Conservation (phyloP, 2,329 filamentous ascomycete species). For the Amylocarpus encephaloides region DNA sequence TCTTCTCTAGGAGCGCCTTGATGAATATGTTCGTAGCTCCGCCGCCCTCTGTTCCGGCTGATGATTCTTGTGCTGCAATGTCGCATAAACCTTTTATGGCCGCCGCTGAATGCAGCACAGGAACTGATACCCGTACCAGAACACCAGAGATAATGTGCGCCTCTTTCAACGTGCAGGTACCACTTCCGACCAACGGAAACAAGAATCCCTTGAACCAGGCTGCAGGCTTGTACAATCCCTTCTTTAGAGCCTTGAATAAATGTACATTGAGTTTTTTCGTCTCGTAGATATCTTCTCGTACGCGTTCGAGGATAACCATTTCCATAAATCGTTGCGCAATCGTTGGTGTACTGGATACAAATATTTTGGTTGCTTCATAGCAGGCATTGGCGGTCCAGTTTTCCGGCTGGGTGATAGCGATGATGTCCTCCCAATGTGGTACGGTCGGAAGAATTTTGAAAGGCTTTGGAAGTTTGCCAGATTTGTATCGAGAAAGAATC, state of each 20-base stretch:
- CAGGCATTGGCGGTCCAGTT: conserved; percentile 68
- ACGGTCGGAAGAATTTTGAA: conserved; percentile 95
- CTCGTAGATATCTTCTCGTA: conserved; percentile 91
- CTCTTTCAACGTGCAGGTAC: conserved; percentile 86
- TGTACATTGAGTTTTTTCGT: conserved; percentile 94
- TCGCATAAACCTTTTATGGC: conserved; percentile 90
- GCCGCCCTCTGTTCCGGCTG: conserved; percentile 74
- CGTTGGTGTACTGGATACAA: conserved; percentile 75
- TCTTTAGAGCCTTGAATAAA: conserved; percentile 89
- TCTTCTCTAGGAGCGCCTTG: conserved; percentile 87
- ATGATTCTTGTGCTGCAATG: conserved; percentile 85
- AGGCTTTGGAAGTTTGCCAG: conserved; percentile 91
- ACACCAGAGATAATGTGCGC: conserved; percentile 88
- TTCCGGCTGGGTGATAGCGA: conserved; percentile 78
- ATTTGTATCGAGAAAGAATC: conserved; percentile 88
- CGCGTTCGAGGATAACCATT: conserved; percentile 77
- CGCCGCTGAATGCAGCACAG: conserved; percentile 85
- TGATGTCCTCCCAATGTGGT: conserved; percentile 84
- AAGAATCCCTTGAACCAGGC: conserved; percentile 96
- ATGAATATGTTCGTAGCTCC: conserved; percentile 95
- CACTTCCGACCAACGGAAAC: conserved; percentile 78
- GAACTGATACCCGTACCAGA: conserved; percentile 76
- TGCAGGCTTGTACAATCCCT: conserved; percentile 84
- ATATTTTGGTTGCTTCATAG: conserved; percentile 87
- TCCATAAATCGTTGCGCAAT: conserved; percentile 81